phyloP scores from a whole-genome alignment of 2,329 filamentous ascomycete species.

The Zymoseptoria crescenta region DNA sequence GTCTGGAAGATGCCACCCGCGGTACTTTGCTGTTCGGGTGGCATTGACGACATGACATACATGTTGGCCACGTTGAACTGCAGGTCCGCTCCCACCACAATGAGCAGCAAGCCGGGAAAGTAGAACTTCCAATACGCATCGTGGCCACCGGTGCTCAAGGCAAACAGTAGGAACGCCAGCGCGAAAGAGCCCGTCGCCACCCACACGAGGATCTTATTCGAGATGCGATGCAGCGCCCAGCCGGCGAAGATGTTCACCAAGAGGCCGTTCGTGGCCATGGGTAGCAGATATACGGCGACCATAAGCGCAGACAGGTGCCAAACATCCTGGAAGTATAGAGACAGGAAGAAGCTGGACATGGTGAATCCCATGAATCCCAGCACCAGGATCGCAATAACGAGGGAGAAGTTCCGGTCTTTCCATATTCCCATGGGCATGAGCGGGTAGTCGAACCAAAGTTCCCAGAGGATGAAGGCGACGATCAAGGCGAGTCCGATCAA shows the following conservation, averaged over 20 bases:
- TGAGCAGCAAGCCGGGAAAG: slow-evolving; percentile 54
- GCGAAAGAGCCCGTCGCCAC: slow-evolving; percentile 41
- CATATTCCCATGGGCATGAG: slow-evolving; percentile 50
- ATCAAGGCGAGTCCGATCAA: slow-evolving; percentile 52
- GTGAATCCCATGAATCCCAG: slow-evolving; percentile 56
- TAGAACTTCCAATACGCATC: slow-evolving; percentile 58
- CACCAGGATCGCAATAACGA: slow-evolving; percentile 51
- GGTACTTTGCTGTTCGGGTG: slow-evolving; percentile 54
- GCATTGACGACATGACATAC: slow-evolving; percentile 61
- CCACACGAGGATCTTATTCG: slow-evolving; percentile 56
- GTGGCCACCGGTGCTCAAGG: slow-evolving; percentile 45
- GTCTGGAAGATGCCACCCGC: slow-evolving; percentile 64
- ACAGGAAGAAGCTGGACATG: slow-evolving; percentile 38
- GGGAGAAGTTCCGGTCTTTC: slow-evolving; percentile 56
- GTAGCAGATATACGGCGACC: slow-evolving; percentile 57
- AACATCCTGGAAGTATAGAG: slow-evolving; percentile 57
- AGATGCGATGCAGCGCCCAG: slow-evolving; percentile 53
- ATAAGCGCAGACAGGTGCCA: slow-evolving; percentile 45
- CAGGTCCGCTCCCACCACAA: slow-evolving; percentile 59
- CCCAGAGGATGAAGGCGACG: slow-evolving; percentile 54
- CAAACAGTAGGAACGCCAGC: slow-evolving; percentile 46
- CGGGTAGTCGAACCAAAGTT: slow-evolving; percentile 43
- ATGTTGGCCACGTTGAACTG: slow-evolving; percentile 67
- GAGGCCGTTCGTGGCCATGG: slow-evolving; percentile 57
- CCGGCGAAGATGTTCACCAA: slow-evolving; percentile 57